Base-by-base conservation (phyloP, 768 basidiomycete genomes). In the Tubosaeta sp. region DNA sequence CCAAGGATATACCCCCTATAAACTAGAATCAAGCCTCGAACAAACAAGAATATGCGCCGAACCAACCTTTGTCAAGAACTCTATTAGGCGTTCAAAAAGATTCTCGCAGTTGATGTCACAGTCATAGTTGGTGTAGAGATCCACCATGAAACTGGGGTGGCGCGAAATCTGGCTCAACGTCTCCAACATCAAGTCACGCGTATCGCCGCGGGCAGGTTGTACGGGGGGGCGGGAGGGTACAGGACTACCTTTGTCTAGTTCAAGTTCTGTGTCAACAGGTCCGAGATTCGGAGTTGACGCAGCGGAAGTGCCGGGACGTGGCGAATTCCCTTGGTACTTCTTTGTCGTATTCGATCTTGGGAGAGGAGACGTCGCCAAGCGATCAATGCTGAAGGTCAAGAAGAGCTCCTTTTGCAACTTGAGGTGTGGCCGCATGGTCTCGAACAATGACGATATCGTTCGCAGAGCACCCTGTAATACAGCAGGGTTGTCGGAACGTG, bases 101-200 rank as follows among this genome's bases (percentile, higher is more conserved):
- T 98, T 95, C 72, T 98, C 96, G 67, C 91, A 93, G 62, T 97
- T 95, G 57, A 88, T 83, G 62, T 96, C 93, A 62, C 94, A 97
- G 65, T 99, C 96, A 68, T 97, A 99, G 67, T 98, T 99, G 48
- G 84, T 79, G 73, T 92, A 99, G 13, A 96, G 74, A 61, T 98
- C 93, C 41, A 95, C 90, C 88, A 96, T 92, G 73, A 95, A 94
- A 63, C 86, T 90, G 2, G 90, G 82, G 59, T 88, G 83, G 3
- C 87, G 77, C 14, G 90, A 86, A 39, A 94, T 80, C 48, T 90
- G 86, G 48, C 79, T 80, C 22, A 98, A 72, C 5, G 88, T 88
- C 68, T 97, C 95, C 52, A 99, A 73, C 61, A 98, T 84, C 49
- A 98, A 72, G 62, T 95, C 90, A 21, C 93, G 81, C 9, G 86